These are phyloP conservation scores for Penicillium goetzii DNA, from an alignment of 495 filamentous ascomycete species.

Conservation along the genomic window DNA sequence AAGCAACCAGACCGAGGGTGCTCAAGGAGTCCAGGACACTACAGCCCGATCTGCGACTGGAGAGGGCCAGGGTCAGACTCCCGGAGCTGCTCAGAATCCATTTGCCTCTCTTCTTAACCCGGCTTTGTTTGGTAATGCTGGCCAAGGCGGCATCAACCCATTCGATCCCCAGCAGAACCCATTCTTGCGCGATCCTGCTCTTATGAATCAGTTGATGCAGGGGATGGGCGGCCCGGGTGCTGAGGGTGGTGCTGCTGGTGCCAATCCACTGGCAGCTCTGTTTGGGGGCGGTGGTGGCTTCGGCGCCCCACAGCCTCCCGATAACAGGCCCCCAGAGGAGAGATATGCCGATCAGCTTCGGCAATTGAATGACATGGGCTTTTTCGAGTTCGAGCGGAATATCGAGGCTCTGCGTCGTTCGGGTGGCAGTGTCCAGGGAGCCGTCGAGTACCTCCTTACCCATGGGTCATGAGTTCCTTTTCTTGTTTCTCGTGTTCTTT, in stretches of 20 bases:
- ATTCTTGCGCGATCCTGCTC: constrained; percentile 52
- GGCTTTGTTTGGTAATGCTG: constrained; percentile 39
- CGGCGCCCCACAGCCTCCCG: constrained; percentile 56
- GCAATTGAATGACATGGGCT: constrained; percentile 98
- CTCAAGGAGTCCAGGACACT: constrained; percentile 25
- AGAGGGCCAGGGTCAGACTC: constrained; percentile 35
- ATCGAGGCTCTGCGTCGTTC: constrained; percentile 84
- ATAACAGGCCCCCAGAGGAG: constrained; percentile 91
- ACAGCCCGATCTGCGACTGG: constrained; percentile 34
- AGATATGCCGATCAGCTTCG: constrained; percentile 86
- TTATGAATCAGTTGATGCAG: constrained; percentile 53
- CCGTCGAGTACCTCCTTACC: constrained; percentile 73
- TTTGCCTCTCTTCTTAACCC: constrained; percentile 58
- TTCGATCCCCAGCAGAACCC: constrained; percentile 53
- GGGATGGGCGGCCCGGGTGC: constrained; percentile 42
- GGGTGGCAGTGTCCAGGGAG: constrained; percentile 94
- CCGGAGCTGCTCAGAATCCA: constrained; percentile 51
- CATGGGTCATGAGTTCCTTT: constrained; percentile 35
- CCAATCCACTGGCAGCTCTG: constrained; percentile 45
- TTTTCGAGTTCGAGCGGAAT: constrained; percentile 95
- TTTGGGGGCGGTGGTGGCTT: constrained; percentile 48
- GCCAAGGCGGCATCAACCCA: constrained; percentile 45
- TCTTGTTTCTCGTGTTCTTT: constrained; percentile 5
- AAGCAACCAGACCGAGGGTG: constrained; percentile 27
- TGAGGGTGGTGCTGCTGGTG: constrained; percentile 35